These are phyloP conservation scores for Boletus sp. DNA, from an alignment of 1,284 basidiomycete genomes.

Conservation along the genomic window DNA sequence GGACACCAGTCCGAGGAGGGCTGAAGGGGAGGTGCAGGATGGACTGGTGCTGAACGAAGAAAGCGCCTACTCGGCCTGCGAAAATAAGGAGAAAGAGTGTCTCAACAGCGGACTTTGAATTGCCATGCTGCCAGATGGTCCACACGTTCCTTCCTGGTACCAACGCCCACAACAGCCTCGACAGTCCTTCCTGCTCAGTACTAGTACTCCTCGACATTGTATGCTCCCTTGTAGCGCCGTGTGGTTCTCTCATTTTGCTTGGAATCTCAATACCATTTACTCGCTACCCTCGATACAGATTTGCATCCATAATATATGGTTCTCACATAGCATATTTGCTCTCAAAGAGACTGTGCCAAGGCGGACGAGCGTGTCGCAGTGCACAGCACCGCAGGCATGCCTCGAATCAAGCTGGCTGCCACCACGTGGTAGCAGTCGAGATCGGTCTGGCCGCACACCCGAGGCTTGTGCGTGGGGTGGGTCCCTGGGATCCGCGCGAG, in stretches of 20 bases:
- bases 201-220: neutral
- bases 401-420: neutral
- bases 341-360: neutral
- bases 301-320: too few relatives aligned
- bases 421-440: neutral
- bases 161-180: conserved; percentile 4
- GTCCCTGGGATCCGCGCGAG: neutral
- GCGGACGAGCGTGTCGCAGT: conserved; percentile 7
- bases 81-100: conserved; percentile 26
- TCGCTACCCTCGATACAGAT: neutral
- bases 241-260: neutral
- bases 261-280: conserved; percentile 7
- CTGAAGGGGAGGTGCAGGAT: conserved; percentile 26
- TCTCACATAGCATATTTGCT: conserved; percentile 1
- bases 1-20: conserved; percentile 30
- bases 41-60: conserved; percentile 24
- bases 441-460: neutral
- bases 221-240: neutral
- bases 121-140: conserved; percentile 19
- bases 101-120: conserved; percentile 35
- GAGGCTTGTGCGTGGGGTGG: too few relatives aligned
- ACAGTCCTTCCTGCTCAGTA: neutral
- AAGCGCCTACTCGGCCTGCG: conserved; percentile 22
- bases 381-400: neutral
- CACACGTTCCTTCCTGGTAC: conserved; percentile 33